Evolutionary conservation across 202 grass and related monocot genomes (phyloP).

Genomic region (Brachypodium distachyon): DNA sequence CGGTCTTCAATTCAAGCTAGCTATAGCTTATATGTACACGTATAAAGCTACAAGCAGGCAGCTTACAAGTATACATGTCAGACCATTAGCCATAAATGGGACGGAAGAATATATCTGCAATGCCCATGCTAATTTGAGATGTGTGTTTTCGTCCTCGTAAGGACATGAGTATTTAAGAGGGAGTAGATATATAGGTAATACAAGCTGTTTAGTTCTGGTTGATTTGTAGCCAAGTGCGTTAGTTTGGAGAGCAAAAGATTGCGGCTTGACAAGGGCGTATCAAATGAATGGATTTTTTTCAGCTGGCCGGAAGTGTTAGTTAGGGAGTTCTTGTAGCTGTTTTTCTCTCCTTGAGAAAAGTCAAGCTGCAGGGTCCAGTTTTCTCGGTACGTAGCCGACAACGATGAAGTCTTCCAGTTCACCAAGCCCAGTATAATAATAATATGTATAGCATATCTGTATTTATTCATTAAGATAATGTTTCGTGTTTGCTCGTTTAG

Average conservation of each 20-base stretch:
- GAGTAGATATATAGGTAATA: no score
- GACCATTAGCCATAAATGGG: background rate
- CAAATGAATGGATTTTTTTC: background rate
- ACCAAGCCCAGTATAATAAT: background rate
- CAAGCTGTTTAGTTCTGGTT: background rate
- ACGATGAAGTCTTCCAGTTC: background rate
- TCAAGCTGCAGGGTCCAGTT: background rate
- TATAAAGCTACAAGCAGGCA: background rate
- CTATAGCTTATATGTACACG: background rate
- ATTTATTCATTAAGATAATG: background rate
- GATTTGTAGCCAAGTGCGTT: background rate
- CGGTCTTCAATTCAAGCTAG: background rate
- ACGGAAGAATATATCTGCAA: background rate
- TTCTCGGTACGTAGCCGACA: background rate
- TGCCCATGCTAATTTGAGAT: background rate
- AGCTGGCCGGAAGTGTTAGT: background rate
- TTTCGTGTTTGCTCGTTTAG: background rate
- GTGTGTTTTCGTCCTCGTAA: background rate
- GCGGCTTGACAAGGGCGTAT: background rate
- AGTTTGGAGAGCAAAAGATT: slow-evolving; percentile 10
- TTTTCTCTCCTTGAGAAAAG: slow-evolving; percentile 9
- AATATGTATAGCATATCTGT: slow-evolving; percentile 14
- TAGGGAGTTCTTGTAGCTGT: background rate
- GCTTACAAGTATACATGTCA: background rate
- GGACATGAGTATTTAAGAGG: background rate